phyloP scores from a whole-genome alignment of 2,329 filamentous ascomycete genomes.

The Phyllosticta paracitricarpa region DNA sequence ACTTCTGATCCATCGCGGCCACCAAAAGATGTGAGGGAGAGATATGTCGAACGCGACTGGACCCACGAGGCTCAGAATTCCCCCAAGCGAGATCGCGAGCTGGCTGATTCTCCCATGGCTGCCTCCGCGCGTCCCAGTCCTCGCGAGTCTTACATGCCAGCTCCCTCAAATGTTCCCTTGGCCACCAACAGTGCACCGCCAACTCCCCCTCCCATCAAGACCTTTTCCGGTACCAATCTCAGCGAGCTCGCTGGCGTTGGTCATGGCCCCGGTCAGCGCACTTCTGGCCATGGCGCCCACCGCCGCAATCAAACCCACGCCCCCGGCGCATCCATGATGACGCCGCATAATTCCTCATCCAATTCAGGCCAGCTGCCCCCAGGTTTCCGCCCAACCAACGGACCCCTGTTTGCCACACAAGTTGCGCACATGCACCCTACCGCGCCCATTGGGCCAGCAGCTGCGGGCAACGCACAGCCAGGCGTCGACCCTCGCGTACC shows the following conservation, averaged over 20 bases:
- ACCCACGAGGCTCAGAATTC: not conserved
- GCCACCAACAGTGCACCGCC: not conserved
- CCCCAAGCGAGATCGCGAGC: not conserved
- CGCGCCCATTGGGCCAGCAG: constrained; percentile 1
- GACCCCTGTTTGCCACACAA: constrained; percentile 38
- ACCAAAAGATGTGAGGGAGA: not conserved
- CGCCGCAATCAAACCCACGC: constrained; percentile 9
- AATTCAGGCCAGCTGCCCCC: not conserved
- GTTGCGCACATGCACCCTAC: constrained; percentile 29
- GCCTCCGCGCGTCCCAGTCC: not conserved
- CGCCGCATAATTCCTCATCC: not conserved
- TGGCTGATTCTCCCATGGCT: not conserved
- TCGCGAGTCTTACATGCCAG: not conserved
- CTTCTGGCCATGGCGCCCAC: constrained; percentile 13
- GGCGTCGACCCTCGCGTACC: constrained; percentile 15
- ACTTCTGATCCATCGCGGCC: constrained; percentile 1
- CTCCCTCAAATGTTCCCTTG: not conserved
- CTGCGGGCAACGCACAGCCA: constrained; percentile 29
- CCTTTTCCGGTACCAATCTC: constrained; percentile 8
- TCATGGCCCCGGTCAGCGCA: constrained; percentile 9
- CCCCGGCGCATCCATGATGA: not conserved
- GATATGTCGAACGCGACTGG: not conserved
- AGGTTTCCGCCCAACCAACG: constrained; percentile 35
- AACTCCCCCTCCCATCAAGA: constrained; percentile 9
- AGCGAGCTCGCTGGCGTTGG: constrained; percentile 18